Conservation (phyloP, 257 asterid genomes). For the Parsonsia alboflavescens region DNA sequence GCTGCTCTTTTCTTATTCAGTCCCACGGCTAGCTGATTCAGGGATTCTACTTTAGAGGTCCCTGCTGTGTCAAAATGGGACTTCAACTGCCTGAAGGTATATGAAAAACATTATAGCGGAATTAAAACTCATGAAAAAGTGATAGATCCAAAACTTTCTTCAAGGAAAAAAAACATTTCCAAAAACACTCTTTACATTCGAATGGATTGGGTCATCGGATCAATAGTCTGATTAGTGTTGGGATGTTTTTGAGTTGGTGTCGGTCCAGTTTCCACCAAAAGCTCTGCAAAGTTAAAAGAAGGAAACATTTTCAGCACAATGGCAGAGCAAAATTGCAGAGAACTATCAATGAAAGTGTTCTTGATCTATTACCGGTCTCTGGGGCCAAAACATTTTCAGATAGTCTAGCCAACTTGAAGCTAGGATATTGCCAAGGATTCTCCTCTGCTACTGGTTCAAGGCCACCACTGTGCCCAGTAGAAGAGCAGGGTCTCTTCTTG, state of each 20-base stretch:
- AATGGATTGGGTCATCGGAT: conserved; percentile 68
- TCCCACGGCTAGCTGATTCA: conserved; percentile 64
- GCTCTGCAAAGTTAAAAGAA: conserved; percentile 40
- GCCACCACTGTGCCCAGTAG: conserved; percentile 57
- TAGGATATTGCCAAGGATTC: conserved; percentile 48
- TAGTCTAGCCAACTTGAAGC: conserved; percentile 45
- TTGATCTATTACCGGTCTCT: conserved; percentile 34
- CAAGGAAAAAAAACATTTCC: background rate
- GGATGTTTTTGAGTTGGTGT: conserved; percentile 68
- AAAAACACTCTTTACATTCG: conserved; percentile 39
- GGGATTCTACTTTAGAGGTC: conserved; percentile 52
- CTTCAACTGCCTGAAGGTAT: conserved; percentile 71
- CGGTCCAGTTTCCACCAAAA: conserved; percentile 82
- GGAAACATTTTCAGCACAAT: background rate
- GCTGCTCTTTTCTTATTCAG: conserved; percentile 74
- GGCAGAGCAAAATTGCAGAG: background rate
- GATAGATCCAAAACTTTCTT: background rate
- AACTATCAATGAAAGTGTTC: background rate
- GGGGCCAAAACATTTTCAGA: conserved; percentile 42
- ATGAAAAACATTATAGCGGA: no score
- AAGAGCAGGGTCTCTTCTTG: conserved; percentile 63
- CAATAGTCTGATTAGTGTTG: conserved; percentile 38
- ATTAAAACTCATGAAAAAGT: background rate
- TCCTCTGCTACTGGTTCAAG: conserved; percentile 89
- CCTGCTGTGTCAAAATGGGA: conserved; percentile 81